phyloP scores from a whole-genome alignment of 2,329 filamentous ascomycete species.

The Monilinia fructicola region DNA sequence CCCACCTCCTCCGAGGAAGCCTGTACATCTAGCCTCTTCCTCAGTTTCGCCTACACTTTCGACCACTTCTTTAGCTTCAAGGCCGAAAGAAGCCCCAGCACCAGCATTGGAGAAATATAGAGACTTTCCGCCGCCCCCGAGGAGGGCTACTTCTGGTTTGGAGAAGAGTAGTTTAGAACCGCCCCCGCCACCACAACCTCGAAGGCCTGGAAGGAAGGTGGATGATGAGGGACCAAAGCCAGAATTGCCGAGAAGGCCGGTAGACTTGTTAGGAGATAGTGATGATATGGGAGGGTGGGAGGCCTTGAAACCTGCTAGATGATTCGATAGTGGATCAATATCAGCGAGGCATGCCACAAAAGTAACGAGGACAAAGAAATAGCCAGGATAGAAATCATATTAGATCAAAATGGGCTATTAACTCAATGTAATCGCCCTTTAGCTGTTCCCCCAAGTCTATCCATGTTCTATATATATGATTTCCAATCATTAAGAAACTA shows the following conservation, averaged over 20 bases:
- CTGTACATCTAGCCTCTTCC: conserved; percentile 37
- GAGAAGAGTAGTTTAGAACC: conserved; percentile 25
- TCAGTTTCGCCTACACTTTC: conserved; percentile 28
- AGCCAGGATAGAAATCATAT: neutral
- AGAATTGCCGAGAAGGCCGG: conserved; percentile 34
- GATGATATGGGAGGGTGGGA: conserved; percentile 36
- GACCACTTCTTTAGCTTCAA: conserved; percentile 26
- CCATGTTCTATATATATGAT: too few relatives aligned
- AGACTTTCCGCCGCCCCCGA: conserved; percentile 34
- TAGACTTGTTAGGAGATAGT: conserved; percentile 36
- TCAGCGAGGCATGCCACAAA: neutral
- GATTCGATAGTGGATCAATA: neutral
- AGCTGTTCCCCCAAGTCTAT: too few relatives aligned
- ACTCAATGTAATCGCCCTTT: neutral
- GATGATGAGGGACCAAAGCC: conserved; percentile 33
- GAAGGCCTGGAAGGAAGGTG: conserved; percentile 27
- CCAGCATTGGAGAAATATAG: conserved; percentile 20
- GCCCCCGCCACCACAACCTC: conserved; percentile 35
- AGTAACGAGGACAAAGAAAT: neutral
- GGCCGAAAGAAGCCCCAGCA: conserved; percentile 22
- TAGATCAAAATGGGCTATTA: conserved; percentile 9
- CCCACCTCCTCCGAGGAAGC: conserved; percentile 39
- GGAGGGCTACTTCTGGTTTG: conserved; percentile 29
- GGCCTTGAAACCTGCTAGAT: conserved; percentile 33
- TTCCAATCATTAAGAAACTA: too few relatives aligned